phyloP scores from a whole-genome alignment of 768 basidiomycete genomes.

The Kwoniella newhampshirensis region DNA sequence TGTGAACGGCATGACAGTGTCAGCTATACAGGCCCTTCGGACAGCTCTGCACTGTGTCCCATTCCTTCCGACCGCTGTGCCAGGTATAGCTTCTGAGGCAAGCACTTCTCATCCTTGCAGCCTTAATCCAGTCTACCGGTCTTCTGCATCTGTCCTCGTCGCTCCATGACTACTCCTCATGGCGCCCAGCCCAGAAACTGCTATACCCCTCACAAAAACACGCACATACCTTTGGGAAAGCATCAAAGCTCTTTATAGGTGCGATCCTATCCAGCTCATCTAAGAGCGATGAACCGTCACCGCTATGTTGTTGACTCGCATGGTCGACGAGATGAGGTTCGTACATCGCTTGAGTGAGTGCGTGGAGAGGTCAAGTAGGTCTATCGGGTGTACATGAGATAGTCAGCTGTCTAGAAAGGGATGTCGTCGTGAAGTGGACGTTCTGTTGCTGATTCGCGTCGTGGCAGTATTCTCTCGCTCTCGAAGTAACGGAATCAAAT shows the following conservation, averaged over 20 bases:
- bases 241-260: conserved; percentile 52
- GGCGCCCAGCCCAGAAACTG: too few relatives aligned
- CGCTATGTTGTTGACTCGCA: conserved; percentile 19
- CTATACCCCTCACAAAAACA: too few relatives aligned
- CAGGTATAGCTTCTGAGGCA: too few relatives aligned
- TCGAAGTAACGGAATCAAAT: conserved; percentile 4
- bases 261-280: conserved; percentile 52
- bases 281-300: conserved; percentile 33
- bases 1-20: conserved; percentile 8
- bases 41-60: too few relatives aligned
- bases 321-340: conserved; percentile 49
- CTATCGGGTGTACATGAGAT: not conserved
- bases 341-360: conserved; percentile 29
- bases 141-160: too few relatives aligned
- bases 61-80: too few relatives aligned
- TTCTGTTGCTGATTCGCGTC: not conserved
- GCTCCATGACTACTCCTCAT: too few relatives aligned
- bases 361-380: not conserved
- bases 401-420: not conserved
- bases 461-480: conserved; percentile 4
- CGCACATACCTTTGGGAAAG: conserved; percentile 52
- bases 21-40: too few relatives aligned
- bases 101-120: not conserved
- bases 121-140: not conserved
- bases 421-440: not conserved